phyloP scores from a whole-genome alignment of 345 rosid genomes.

The Eutrema heterophyllum region DNA sequence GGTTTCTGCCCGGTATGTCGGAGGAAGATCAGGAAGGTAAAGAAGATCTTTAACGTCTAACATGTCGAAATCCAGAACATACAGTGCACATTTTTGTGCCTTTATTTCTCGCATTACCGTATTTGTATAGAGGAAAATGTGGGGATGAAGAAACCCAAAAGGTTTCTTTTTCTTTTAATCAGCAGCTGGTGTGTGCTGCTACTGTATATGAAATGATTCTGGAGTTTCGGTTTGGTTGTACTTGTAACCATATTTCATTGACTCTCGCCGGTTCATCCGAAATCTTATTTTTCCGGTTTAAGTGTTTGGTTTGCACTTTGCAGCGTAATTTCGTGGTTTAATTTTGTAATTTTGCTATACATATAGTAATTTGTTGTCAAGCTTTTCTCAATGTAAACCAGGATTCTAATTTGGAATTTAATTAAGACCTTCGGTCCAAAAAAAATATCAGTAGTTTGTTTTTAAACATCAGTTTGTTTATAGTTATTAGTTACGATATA shows the following conservation, averaged over 20 bases:
- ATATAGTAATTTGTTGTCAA: no score
- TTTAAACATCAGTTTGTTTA: no score
- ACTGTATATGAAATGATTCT: slow-evolving; percentile 13
- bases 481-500: no score
- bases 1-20: slow-evolving; percentile 87
- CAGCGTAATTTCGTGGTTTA: not conserved
- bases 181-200: not conserved
- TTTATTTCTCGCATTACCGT: not conserved
- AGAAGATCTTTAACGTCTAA: slow-evolving; percentile 65
- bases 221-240: slow-evolving; percentile 14
- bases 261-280: not conserved
- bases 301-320: not conserved
- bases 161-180: not conserved
- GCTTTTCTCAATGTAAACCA: no score
- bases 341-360: no score
- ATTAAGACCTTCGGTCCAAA: no score
- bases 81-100: not conserved
- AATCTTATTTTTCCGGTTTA: not conserved
- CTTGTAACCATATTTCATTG: slow-evolving; percentile 8
- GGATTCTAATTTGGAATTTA: no score
- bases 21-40: slow-evolving; percentile 82
- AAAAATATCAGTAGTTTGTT: no score
- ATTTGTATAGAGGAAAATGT: slow-evolving; percentile 15
- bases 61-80: not conserved
- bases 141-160: slow-evolving; percentile 5